These are phyloP conservation scores for Ophiostoma ulmi DNA, from an alignment of 2,329 filamentous ascomycete genomes.

Conservation along the genomic window DNA sequence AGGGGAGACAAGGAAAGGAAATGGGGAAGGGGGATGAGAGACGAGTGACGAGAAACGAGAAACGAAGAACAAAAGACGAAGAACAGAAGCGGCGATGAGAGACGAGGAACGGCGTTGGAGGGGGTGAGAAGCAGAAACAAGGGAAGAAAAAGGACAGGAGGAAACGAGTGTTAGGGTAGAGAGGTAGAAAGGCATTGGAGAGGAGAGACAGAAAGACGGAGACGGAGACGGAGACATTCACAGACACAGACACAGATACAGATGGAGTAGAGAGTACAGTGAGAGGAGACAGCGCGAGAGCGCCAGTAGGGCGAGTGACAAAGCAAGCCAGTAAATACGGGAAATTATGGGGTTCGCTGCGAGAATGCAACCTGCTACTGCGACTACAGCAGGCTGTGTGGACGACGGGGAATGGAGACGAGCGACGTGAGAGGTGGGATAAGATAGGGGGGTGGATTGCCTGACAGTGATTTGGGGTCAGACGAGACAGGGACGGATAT, in stretches of 20 bases:
- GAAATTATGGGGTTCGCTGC: conserved; percentile 13
- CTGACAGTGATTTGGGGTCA: conserved; percentile 4
- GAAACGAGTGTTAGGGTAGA: conserved; percentile 10
- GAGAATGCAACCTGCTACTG: conserved; percentile 8
- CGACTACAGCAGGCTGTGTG: conserved; percentile 13
- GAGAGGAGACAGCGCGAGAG: background rate
- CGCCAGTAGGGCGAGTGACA: conserved; percentile 10
- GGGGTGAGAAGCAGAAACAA: conserved; percentile 14
- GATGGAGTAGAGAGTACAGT: background rate
- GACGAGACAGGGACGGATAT: background rate
- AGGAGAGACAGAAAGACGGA: background rate
- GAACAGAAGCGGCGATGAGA: conserved; percentile 6
- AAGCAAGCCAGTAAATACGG: conserved; percentile 9
- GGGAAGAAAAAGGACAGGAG: conserved; percentile 2
- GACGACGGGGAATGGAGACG: conserved; percentile 7
- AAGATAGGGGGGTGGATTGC: conserved; percentile 12
- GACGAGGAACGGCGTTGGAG: conserved; percentile 8
- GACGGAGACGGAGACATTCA: background rate
- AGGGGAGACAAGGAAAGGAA: background rate
- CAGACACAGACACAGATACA: background rate
- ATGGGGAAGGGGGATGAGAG: background rate
- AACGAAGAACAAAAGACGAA: background rate
- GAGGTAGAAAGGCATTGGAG: background rate
- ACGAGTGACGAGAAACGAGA: background rate
- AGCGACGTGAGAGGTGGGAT: conserved; percentile 4